phyloP scores from a whole-genome alignment of 352 stramenopile species.

The Globisporangium rhizosaccharum region DNA sequence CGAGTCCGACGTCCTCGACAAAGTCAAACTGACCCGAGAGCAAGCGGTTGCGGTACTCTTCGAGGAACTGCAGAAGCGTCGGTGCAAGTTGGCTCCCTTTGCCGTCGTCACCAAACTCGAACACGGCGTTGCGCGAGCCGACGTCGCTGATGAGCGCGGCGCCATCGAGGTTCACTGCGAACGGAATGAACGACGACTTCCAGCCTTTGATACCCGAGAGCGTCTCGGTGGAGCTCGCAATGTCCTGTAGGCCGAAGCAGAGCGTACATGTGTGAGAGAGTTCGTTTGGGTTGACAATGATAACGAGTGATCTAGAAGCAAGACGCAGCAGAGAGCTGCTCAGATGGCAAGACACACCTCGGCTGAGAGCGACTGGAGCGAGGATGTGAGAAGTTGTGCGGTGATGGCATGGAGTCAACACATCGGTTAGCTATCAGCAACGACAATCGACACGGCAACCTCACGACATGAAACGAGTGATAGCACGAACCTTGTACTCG shows the following conservation, averaged over 20 bases:
- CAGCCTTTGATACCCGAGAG: conserved; percentile 43
- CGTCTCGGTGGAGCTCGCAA: conserved; percentile 45
- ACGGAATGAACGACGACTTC: conserved; percentile 59
- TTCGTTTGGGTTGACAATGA: not conserved
- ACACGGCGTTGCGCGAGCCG: conserved; percentile 49
- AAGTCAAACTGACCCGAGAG: conserved; percentile 80
- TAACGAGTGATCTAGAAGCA: no score
- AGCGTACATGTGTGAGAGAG: not conserved
- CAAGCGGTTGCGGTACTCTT: conserved; percentile 77
- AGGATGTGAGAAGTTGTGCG: not conserved
- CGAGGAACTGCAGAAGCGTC: conserved; percentile 65
- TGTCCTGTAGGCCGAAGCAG: conserved; percentile 29
- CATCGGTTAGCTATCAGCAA: not conserved
- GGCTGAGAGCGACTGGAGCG: conserved; percentile 40
- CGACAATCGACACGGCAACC: not conserved
- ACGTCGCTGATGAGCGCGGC: conserved; percentile 55
- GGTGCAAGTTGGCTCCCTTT: conserved; percentile 39
- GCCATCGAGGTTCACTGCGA: conserved; percentile 68
- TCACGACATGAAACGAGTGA: no score
- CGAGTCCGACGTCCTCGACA: conserved; percentile 74
- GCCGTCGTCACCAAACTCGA: conserved; percentile 63
- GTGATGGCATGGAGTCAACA: no score
- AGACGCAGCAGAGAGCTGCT: not conserved
- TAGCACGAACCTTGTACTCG: conserved; percentile 51
- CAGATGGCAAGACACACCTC: conserved; percentile 24